phyloP scores from a whole-genome alignment of 495 filamentous ascomycete genomes.

The Bombardia bombarda region DNA sequence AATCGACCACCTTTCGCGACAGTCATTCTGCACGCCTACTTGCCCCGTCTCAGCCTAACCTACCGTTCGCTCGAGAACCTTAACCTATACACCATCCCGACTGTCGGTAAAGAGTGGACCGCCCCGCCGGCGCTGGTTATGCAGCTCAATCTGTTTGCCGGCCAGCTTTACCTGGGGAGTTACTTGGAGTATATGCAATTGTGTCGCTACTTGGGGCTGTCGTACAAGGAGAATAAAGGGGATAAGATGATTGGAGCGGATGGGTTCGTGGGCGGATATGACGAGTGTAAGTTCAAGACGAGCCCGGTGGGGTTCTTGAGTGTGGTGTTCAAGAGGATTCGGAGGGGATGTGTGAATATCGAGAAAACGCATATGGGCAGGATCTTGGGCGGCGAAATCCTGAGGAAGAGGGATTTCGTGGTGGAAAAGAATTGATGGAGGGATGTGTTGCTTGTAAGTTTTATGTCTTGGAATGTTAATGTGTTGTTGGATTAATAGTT shows the following conservation, averaged over 20 bases:
- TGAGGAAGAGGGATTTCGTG: constrained; percentile 22
- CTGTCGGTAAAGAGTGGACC: constrained; percentile 1
- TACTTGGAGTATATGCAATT: constrained; percentile 45
- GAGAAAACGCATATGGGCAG: constrained; percentile 44
- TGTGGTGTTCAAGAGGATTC: constrained; percentile 39
- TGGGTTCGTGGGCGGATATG: constrained; percentile 28
- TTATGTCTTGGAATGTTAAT: too few species aligned
- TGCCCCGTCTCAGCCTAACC: constrained; percentile 40
- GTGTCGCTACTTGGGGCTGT: constrained; percentile 47
- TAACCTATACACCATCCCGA: constrained; percentile 30
- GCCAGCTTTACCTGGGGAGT: constrained; percentile 52
- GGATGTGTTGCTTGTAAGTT: too few species aligned
- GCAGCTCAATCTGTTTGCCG: constrained; percentile 60
- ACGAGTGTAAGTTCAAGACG: constrained; percentile 20
- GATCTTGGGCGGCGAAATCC: constrained; percentile 34
- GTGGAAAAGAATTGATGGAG: not conserved
- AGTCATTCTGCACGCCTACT: constrained; percentile 51
- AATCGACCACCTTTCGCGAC: too few species aligned
- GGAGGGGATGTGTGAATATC: constrained; percentile 12
- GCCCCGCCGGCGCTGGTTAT: constrained; percentile 20
- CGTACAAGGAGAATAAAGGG: constrained; percentile 10
- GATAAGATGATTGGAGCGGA: constrained; percentile 26
- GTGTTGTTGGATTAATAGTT: too few species aligned
- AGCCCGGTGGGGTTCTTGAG: constrained; percentile 48
- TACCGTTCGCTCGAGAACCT: constrained; percentile 43